A percentile compares a stretch with the other conserved stretches of the same genome.
These are phyloP conservation scores for Pseudohalonectria lignicola DNA, from an alignment of 2,329 filamentous ascomycete genomes.

Conservation along the genomic window DNA sequence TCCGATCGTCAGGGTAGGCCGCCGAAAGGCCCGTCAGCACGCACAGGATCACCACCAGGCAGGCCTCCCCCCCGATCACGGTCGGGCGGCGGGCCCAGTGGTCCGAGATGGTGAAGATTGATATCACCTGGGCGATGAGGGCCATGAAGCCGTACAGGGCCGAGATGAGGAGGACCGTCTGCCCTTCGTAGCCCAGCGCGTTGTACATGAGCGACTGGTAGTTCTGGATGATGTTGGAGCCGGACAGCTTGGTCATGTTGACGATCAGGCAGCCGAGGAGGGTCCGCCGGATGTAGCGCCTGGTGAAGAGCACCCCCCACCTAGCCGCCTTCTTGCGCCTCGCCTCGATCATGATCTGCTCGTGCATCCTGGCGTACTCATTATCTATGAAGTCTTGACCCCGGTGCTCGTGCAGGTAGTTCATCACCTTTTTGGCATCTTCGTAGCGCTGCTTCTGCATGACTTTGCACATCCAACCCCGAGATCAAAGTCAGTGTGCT, in stretches of 20 bases:
- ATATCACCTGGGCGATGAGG: conserved; percentile 16
- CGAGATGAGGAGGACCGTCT: conserved; percentile 33
- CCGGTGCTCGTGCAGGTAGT: conserved; percentile 12
- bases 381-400: conserved; percentile 11
- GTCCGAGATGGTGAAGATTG: conserved; percentile 16
- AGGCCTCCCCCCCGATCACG: conserved; percentile 9
- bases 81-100: conserved; percentile 15
- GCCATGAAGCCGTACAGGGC: conserved; percentile 27
- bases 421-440: conserved; percentile 13
- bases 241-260: conserved; percentile 18
- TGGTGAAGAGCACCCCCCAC: conserved; percentile 15
- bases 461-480: too few relatives aligned
- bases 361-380: conserved; percentile 13
- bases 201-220: conserved; percentile 23
- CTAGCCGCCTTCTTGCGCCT: conserved; percentile 7
- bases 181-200: conserved; percentile 34
- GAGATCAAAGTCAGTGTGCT: too few relatives aligned
- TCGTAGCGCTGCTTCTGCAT: conserved; percentile 12
- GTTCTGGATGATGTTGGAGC: conserved; percentile 19
- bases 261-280: conserved; percentile 16
- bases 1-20: conserved; percentile 9
- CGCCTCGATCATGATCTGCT: conserved; percentile 13
- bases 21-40: conserved; percentile 12
- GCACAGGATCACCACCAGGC: conserved; percentile 9
- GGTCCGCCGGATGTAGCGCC: conserved; percentile 15